phyloP scores from a whole-genome alignment of 2,329 filamentous ascomycete genomes.

The Fonsecaea multimorphosa region DNA sequence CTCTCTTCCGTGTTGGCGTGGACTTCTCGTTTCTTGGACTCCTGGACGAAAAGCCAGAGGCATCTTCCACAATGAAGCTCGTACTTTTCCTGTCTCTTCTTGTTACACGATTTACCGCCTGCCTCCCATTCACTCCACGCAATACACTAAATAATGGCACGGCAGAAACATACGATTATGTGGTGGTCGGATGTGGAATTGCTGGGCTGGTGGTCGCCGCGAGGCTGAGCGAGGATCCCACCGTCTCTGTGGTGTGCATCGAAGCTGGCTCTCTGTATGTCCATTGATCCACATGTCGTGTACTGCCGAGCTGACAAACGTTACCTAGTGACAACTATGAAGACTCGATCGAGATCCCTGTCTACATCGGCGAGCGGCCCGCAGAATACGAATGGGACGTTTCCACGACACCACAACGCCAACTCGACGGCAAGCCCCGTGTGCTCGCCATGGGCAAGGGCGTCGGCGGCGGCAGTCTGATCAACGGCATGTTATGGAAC shows the following conservation, averaged over 20 bases:
- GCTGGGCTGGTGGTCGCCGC: slow-evolving; percentile 43
- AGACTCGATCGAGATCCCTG: slow-evolving; percentile 40
- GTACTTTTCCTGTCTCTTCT: not conserved
- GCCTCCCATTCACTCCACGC: not conserved
- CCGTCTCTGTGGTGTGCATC: slow-evolving; percentile 42
- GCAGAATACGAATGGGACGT: slow-evolving; percentile 42
- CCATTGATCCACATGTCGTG: not conserved
- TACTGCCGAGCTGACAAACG: slow-evolving; percentile 1
- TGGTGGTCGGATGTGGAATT: slow-evolving; percentile 44
- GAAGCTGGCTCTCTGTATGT: slow-evolving; percentile 38
- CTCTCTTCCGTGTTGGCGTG: not conserved
- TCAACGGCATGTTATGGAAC: slow-evolving; percentile 51
- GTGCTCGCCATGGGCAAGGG: slow-evolving; percentile 42
- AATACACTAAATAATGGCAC: not conserved
- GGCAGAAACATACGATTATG: slow-evolving; percentile 40
- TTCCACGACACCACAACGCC: slow-evolving; percentile 39
- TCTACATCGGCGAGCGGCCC: slow-evolving; percentile 41
- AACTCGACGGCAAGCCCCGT: slow-evolving; percentile 39
- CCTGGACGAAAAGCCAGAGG: not conserved
- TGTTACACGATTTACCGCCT: not conserved
- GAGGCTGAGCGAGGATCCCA: slow-evolving; percentile 40
- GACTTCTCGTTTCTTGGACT: not conserved
- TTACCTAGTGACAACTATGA: slow-evolving; percentile 45
- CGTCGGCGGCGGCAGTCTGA: slow-evolving; percentile 49
- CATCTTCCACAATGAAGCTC: slow-evolving; percentile 3